Percentiles rank a stretch among this genome's conserved stretches.
These are phyloP conservation scores for Podospora pseudopauciseta DNA, from an alignment of 495 filamentous ascomycete species.

Conservation along the genomic window DNA sequence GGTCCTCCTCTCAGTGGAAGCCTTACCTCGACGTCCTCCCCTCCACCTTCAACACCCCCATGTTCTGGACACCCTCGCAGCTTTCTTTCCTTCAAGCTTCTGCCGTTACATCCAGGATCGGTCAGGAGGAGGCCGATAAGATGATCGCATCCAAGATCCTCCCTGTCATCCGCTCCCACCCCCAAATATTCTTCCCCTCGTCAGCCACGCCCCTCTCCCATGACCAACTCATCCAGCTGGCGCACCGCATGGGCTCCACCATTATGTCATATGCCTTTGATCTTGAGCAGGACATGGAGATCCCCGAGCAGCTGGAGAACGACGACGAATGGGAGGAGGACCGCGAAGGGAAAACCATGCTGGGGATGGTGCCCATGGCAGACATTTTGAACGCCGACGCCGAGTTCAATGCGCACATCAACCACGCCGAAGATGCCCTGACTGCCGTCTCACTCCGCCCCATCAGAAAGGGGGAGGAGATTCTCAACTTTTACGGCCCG, in stretches of 20 bases:
- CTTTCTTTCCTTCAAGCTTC: constrained; percentile 72
- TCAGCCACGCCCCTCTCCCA: constrained; percentile 40
- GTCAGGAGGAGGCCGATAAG: constrained; percentile 64
- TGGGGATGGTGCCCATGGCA: constrained; percentile 90
- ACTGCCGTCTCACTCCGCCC: constrained; percentile 63
- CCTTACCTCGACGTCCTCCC: constrained; percentile 83
- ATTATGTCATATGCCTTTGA: constrained; percentile 98
- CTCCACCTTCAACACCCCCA: constrained; percentile 73
- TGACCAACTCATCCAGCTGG: constrained; percentile 54
- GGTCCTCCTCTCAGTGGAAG: constrained; percentile 64
- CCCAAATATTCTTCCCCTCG: constrained; percentile 50
- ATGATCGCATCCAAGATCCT: constrained; percentile 61
- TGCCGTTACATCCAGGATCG: constrained; percentile 73
- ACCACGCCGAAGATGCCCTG: constrained; percentile 61
- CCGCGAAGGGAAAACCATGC: constrained; percentile 58
- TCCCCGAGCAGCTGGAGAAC: constrained; percentile 49
- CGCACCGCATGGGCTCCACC: constrained; percentile 75
- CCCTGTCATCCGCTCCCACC: constrained; percentile 49
- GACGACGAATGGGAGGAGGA: constrained; percentile 62
- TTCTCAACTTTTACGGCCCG: constrained; percentile 89
- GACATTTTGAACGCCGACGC: constrained; percentile 92
- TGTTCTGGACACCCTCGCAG: constrained; percentile 81
- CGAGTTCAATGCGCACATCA: constrained; percentile 73
- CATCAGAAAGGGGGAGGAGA: constrained; percentile 69
- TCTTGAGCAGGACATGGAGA: constrained; percentile 52